phyloP scores from a whole-genome alignment of 1,284 basidiomycete species.

The Ganoderma multipileum region DNA sequence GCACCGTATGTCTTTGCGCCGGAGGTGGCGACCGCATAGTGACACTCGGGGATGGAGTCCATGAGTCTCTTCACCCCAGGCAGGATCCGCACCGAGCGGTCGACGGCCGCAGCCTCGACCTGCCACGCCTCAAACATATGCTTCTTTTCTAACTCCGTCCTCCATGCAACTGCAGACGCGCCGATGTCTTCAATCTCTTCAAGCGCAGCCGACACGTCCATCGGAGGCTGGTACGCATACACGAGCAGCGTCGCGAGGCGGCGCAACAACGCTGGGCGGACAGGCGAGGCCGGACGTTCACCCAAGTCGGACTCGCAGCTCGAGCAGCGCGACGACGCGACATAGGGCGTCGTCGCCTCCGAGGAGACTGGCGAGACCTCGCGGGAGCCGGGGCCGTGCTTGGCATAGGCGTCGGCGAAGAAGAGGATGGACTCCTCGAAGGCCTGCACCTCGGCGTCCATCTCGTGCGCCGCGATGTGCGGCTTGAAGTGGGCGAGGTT shows the following conservation, averaged over 20 bases:
- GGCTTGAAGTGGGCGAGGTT: slow-evolving; percentile 37
- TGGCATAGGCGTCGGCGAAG: slow-evolving; percentile 71
- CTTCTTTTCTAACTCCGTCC: slow-evolving; percentile 37
- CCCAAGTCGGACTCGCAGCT: neutral
- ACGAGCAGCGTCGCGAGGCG: slow-evolving; percentile 14
- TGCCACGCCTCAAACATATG: slow-evolving; percentile 60
- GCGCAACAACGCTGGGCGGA: slow-evolving; percentile 58
- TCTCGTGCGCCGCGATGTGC: slow-evolving; percentile 55
- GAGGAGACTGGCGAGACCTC: slow-evolving; percentile 38
- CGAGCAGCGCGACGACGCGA: neutral
- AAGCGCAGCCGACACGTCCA: slow-evolving; percentile 37
- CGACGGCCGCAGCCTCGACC: slow-evolving; percentile 61
- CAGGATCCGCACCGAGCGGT: too few relatives aligned
- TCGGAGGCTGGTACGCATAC: neutral
- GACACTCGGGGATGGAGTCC: slow-evolving; percentile 68
- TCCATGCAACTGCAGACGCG: slow-evolving; percentile 38
- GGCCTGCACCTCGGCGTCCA: slow-evolving; percentile 48
- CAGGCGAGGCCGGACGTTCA: slow-evolving; percentile 15
- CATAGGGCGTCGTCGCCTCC: slow-evolving; percentile 24
- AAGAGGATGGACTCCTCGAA: slow-evolving; percentile 78
- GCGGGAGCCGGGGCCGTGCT: slow-evolving; percentile 49
- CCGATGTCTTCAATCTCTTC: slow-evolving; percentile 47
- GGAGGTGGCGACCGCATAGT: slow-evolving; percentile 79
- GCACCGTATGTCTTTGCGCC: slow-evolving; percentile 76
- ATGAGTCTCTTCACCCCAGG: slow-evolving; percentile 55